Evolutionary conservation across 306 rosid species (phyloP).

Genomic region (Elaeagnus macrophylla): DNA sequence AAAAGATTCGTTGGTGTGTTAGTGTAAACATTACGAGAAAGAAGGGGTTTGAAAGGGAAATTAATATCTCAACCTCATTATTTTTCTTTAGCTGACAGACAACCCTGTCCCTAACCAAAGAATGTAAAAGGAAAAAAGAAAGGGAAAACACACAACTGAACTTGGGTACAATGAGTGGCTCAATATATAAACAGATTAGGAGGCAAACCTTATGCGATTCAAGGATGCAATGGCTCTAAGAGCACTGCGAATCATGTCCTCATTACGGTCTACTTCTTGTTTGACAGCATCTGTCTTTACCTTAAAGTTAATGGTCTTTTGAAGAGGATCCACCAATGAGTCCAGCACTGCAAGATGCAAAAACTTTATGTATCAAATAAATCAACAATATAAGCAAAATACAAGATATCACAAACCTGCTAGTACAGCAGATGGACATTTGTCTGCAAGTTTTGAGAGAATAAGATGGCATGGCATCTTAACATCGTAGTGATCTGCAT

Average conservation of each 20-base stretch:
- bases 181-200: constrained; percentile 16
- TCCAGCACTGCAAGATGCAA: constrained; percentile 61
- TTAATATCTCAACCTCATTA: neutral
- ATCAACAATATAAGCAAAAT: neutral
- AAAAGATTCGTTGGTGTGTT: neutral
- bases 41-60: neutral
- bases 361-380: constrained; percentile 8
- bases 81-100: too few species aligned
- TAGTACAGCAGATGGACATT: constrained; percentile 90
- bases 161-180: too few species aligned
- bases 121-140: too few species aligned
- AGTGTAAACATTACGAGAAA: neutral
- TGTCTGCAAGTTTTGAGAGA: constrained; percentile 90
- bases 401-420: constrained; percentile 55
- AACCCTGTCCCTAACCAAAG: neutral
- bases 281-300: constrained; percentile 98
- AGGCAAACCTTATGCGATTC: constrained; percentile 77
- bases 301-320: constrained; percentile 88
- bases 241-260: constrained; percentile 99
- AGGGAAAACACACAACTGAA: too few species aligned
- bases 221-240: constrained; percentile 92
- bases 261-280: constrained; percentile 99
- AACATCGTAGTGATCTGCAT: constrained; percentile 92
- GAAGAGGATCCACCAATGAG: constrained; percentile 97
- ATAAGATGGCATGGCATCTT: constrained; percentile 99